A percentile compares a stretch with the other conserved stretches of the same genome.
These are phyloP conservation scores for Macrocystidia cucumis DNA, from an alignment of 1,284 basidiomycete genomes.

Conservation along the genomic window DNA sequence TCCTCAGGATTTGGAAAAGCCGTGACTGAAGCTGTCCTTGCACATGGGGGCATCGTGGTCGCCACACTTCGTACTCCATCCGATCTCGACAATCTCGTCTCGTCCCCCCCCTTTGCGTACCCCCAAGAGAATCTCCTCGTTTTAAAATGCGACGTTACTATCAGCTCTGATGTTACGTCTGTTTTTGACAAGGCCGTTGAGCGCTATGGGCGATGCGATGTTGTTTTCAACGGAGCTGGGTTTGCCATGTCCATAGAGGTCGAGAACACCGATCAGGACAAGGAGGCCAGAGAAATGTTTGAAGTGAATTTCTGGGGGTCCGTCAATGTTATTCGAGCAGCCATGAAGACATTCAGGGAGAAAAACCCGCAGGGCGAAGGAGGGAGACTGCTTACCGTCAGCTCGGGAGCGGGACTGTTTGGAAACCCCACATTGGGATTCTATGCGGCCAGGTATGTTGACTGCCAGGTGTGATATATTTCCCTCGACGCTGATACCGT, in stretches of 20 bases:
- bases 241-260: slow-evolving; percentile 14
- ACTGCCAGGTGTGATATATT: neutral
- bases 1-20: slow-evolving; percentile 10
- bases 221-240: slow-evolving; percentile 34
- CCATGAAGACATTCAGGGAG: slow-evolving; percentile 29
- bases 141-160: slow-evolving; percentile 27
- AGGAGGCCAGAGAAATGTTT: slow-evolving; percentile 14
- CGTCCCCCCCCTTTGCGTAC: slow-evolving; percentile 7
- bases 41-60: slow-evolving; percentile 16
- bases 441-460: slow-evolving; percentile 1
- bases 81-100: slow-evolving; percentile 15
- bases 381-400: slow-evolving; percentile 11
- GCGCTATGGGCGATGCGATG: slow-evolving; percentile 29
- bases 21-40: slow-evolving; percentile 10
- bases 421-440: neutral
- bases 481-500: too few species aligned
- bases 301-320: slow-evolving; percentile 31
- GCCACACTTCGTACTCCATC: slow-evolving; percentile 21
- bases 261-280: slow-evolving; percentile 3
- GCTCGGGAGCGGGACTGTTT: neutral
- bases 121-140: slow-evolving; percentile 18
- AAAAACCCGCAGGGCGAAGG: slow-evolving; percentile 19
- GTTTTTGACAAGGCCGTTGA: slow-evolving; percentile 24
- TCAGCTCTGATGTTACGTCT: slow-evolving; percentile 14
- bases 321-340: slow-evolving; percentile 20